Conservation (phyloP, 176 grass and related monocot species). For the Hordeum vulgare region DNA sequence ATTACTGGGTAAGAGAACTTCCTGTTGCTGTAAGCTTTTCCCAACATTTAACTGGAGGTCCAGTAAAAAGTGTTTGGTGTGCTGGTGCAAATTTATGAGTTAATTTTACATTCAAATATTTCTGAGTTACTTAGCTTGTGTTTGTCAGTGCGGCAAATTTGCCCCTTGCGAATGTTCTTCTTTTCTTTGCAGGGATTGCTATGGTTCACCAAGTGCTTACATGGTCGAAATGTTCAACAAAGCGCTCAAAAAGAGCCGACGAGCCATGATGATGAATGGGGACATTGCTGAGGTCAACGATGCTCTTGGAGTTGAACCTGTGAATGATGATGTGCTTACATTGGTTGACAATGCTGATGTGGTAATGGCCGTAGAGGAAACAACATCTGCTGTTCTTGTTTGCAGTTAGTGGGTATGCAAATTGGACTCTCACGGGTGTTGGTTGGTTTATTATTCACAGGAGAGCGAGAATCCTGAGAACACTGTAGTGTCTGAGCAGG, state of each 20-base stretch:
- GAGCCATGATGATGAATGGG: slow-evolving; percentile 21
- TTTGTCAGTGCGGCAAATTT: no score
- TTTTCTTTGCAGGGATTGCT: no score
- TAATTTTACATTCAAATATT: no score
- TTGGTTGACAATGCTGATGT: slow-evolving; percentile 4
- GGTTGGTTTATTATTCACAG: slow-evolving; percentile 22
- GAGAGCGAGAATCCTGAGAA: slow-evolving; percentile 16
- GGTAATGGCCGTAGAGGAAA: slow-evolving; percentile 6
- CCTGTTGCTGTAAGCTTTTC: not conserved
- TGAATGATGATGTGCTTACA: slow-evolving; percentile 6
- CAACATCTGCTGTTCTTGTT: not conserved
- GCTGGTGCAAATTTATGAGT: no score
- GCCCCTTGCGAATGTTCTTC: no score
- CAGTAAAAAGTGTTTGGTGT: not conserved
- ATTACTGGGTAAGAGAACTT: not conserved
- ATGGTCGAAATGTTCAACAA: slow-evolving; percentile 48
- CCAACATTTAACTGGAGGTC: not conserved
- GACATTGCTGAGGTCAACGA: not conserved
- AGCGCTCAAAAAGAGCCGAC: slow-evolving; percentile 55
- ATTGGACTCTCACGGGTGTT: not conserved
- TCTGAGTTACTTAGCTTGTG: no score
- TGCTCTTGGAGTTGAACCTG: slow-evolving; percentile 13
- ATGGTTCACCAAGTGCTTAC: no score
- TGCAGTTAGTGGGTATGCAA: not conserved
- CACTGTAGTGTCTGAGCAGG: slow-evolving; percentile 16